Conservation (phyloP, 179 eudicot genomes). For the Drosera spatulata region DNA sequence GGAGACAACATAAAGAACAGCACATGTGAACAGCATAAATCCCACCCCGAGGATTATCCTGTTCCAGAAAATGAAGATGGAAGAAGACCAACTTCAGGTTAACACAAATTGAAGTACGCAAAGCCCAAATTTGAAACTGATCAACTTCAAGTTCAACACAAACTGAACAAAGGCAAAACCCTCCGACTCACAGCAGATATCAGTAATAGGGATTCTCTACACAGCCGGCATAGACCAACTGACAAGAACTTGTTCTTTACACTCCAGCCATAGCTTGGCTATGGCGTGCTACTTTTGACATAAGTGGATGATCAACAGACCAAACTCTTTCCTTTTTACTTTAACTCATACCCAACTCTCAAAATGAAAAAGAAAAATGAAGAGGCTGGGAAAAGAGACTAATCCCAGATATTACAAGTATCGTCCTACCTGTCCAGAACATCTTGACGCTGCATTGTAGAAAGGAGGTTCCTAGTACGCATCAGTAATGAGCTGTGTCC, state of each 20-base stretch:
- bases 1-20: conserved; percentile 82
- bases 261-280: no score
- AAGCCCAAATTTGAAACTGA: no score
- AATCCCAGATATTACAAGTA: background rate
- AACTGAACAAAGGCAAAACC: no score
- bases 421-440: conserved; percentile 61
- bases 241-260: no score
- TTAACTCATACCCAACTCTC: no score
- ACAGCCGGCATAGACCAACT: no score
- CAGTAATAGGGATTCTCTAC: no score
- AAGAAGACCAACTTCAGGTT: background rate
- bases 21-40: conserved; percentile 55
- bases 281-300: background rate
- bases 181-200: no score
- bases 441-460: conserved; percentile 94
- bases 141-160: no score
- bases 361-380: background rate
- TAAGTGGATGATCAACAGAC: background rate
- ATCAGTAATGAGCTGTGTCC: conserved; percentile 74
- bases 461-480: conserved; percentile 80
- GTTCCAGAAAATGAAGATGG: conserved; percentile 14
- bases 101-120: no score
- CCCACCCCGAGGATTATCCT: conserved; percentile 60
- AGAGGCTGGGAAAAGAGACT: background rate
- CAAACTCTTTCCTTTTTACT: no score